Evolutionary conservation across 2,329 filamentous ascomycete genomes (phyloP).

Genomic region (Talaromyces albobiverticillius): DNA sequence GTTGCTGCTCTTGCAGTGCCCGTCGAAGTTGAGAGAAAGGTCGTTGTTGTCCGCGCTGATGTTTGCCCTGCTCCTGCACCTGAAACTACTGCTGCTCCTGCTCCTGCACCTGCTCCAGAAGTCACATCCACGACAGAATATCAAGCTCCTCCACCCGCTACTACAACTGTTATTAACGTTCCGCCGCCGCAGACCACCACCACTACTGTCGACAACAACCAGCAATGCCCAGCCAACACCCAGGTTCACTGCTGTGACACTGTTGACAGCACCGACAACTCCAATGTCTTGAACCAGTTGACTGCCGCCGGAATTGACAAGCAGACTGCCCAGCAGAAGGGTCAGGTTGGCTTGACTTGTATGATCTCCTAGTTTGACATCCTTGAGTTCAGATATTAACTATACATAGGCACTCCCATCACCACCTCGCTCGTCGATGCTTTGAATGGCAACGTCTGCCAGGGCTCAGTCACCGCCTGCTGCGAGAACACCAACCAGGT

Average conservation of each 20-base stretch:
- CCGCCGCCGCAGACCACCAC: constrained; percentile 12
- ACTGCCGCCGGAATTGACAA: constrained; percentile 13
- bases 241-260: constrained; percentile 16
- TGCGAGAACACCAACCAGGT: constrained; percentile 15
- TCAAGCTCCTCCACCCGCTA: constrained; percentile 11
- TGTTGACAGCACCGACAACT: constrained; percentile 17
- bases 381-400: background rate
- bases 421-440: constrained; percentile 15
- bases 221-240: constrained; percentile 12
- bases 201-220: constrained; percentile 9
- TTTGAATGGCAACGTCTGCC: constrained; percentile 15
- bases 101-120: constrained; percentile 7
- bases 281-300: constrained; percentile 13
- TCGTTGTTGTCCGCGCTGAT: constrained; percentile 15
- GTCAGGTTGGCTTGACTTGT: constrained; percentile 17
- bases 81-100: constrained; percentile 4
- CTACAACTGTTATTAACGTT: constrained; percentile 14
- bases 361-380: background rate
- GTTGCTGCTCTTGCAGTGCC: constrained; percentile 15
- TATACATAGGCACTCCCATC: constrained; percentile 14
- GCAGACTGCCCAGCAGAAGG: constrained; percentile 11
- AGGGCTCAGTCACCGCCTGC: constrained; percentile 13
- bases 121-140: constrained; percentile 10
- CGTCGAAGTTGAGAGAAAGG: constrained; percentile 16
- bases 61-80: constrained; percentile 16